Evolutionary conservation across 2,329 filamentous ascomycete genomes (phyloP), one percentile per base, ranked within the genome.

Genomic region (Esteya vermicola): DNA sequence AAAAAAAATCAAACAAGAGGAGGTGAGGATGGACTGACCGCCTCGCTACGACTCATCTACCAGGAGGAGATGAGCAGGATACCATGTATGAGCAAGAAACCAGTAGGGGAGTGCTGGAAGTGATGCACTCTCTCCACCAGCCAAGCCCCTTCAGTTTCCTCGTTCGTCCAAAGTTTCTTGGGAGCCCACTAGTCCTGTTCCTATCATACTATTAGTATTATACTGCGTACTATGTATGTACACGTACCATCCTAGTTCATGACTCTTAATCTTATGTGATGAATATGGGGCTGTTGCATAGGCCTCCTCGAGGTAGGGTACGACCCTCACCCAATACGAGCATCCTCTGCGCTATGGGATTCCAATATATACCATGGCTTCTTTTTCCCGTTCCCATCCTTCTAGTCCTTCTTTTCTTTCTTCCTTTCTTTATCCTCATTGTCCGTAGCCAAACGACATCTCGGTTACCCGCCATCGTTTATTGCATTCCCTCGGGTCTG

Each of bases 401-500:
- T 13, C 20, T 14, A 14, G 14, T 21, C 32, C 13, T 33, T 33
- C 20, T 33, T 18, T 22, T 27, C 23, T 16, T 33, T 22, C 19
- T 30, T 19, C 16, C 12, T 30, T 13, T 21, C 35, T 27, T 14
- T 19, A 12, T 14, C 19, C 22, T 9, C 9, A 21, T 18, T n/a
- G 25, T 10, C 35, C 7, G 21, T 40, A 30, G 12, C 34, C 37
- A 38, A 25, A 12, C 42, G 42, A 36, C 38, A 39, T 33, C 25
- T 33, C 13, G 30, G 37, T 31, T n/a, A 23, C 26, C 28, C 18
- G 40, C 41, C 44, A 20, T n/a, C n/a, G n/a, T n/a, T n/a, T n/a
- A n/a, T 28, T 40, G 46, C 46, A 47, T 41, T 38, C 46, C 46
- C n/a, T 31, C 45, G 33, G 45, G 46, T 47, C 41, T 47, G 46